Percentiles rank a stretch among this genome's conserved stretches.
phyloP scores from a whole-genome alignment of 768 basidiomycete species.

The Pisolithus marmoratus region DNA sequence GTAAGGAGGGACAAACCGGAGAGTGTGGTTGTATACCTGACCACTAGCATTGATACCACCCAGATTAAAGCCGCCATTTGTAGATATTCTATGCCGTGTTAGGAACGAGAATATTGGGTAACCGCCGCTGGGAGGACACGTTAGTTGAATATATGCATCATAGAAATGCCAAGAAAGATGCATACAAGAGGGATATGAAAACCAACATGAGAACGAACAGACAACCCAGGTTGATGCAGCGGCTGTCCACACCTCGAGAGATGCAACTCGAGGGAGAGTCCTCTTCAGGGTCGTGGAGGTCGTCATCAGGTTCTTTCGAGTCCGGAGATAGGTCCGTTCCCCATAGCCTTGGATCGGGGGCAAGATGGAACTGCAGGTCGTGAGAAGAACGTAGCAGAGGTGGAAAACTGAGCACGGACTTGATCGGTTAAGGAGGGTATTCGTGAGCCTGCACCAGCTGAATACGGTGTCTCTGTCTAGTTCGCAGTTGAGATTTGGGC shows the following conservation, averaged over 20 bases:
- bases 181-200: slow-evolving; percentile 57
- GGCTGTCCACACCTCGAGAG: slow-evolving; percentile 51
- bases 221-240: slow-evolving; percentile 69
- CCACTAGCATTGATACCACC: slow-evolving; percentile 74
- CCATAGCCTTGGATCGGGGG: slow-evolving; percentile 64
- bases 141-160: background rate
- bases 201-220: slow-evolving; percentile 46
- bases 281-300: slow-evolving; percentile 61
- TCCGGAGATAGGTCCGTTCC: slow-evolving; percentile 53
- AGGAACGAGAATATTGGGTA: slow-evolving; percentile 40
- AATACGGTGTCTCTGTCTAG: slow-evolving; percentile 34
- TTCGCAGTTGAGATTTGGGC: background rate
- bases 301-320: slow-evolving; percentile 61
- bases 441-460: slow-evolving; percentile 34
- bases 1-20: background rate
- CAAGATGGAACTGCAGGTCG: slow-evolving; percentile 50
- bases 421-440: slow-evolving; percentile 37
- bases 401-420: slow-evolving; percentile 20
- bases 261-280: slow-evolving; percentile 27
- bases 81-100: slow-evolving; percentile 21
- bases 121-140: slow-evolving; percentile 30
- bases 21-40: slow-evolving; percentile 39
- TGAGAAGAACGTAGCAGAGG: background rate
- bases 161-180: background rate
- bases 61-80: slow-evolving; percentile 47